phyloP scores from a whole-genome alignment of 441 rosid species.

The Erysimum cheiri region DNA sequence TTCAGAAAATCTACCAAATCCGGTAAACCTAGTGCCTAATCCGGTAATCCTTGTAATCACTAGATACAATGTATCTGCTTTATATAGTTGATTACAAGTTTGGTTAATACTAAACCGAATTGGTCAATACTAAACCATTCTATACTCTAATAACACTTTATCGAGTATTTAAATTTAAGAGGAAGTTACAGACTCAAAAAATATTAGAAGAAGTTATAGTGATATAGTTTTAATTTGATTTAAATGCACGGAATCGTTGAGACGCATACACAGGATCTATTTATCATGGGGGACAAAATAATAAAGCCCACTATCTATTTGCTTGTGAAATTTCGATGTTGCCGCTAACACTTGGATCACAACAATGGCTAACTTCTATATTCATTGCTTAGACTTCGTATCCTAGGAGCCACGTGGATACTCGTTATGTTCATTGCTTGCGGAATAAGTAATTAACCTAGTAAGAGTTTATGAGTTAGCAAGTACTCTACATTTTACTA shows the following conservation, averaged over 20 bases:
- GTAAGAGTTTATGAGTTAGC: neutral
- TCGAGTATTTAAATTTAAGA: neutral
- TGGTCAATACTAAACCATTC: too few relatives aligned
- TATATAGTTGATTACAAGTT: too few relatives aligned
- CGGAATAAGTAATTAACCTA: conserved; percentile 13
- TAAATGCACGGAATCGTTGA: neutral
- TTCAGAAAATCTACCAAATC: too few relatives aligned
- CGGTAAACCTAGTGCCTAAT: too few relatives aligned
- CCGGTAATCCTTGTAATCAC: too few relatives aligned
- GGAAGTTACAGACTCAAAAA: neutral
- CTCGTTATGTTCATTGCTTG: conserved; percentile 18
- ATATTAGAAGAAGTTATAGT: neutral
- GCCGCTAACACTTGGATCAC: conserved; percentile 9
- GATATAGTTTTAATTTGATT: neutral
- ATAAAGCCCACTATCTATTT: neutral
- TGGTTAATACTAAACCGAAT: too few relatives aligned
- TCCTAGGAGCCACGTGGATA: conserved; percentile 10
- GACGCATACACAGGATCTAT: conserved; percentile 3
- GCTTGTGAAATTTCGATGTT: conserved; percentile 3
- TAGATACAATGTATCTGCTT: too few relatives aligned
- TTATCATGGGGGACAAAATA: neutral
- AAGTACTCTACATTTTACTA: neutral
- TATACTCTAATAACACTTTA: too few relatives aligned
- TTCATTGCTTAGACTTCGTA: neutral
- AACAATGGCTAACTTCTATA: neutral